Evolutionary conservation across 805 yeast genomes (phyloP), one percentile per base, ranked within the genome.

Genomic region (Starmerella gropengiesseri): DNA sequence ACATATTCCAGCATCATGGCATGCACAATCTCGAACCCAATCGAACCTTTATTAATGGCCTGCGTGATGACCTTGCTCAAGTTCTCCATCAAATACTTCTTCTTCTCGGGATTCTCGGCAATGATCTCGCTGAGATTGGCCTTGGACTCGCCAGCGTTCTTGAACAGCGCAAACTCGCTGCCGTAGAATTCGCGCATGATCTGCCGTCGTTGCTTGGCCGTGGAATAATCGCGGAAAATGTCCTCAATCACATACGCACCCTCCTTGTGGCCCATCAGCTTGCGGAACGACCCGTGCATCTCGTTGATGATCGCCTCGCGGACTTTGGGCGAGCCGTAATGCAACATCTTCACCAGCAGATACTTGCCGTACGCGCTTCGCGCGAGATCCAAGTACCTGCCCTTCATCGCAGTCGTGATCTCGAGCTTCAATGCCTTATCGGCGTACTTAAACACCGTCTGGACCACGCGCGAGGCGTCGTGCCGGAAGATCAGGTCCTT

Each of bases 241-340:
- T 89, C 98, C 64, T 89, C 97, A 51, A 87, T 86, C 30, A 89
- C 97, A 57, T 89, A 86, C 12, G 97, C 97, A 64, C 96, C 98
- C 70, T 89, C 97, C 66, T 82, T 80, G 65, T 89, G 96, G 69
- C 94, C 78, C 91, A 89, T 85, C 45, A 89, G 69, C 64, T 85
- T 89, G 61, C 95, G 73, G 56, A 84, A 74, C 55, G 79, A 78
- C 38, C 98, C 98, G 58, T 86, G 94, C 52, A 89, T 70, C 65
- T 86, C 95, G 57, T 79, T 72, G 44, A 87, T 70, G 44, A 89
- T 80, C 28, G 75, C 53, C 41, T 76, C 80, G 55, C 95, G 73
- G 1, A 87, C 76, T 23, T 78, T 78, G 58, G 78, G 84, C 6
- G 89, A 74, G 6, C 98, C 98, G 62, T 89, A 89, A 64, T 87